Evolutionary conservation across 208 protist species (phyloP).

Genomic region (Crithidia bombi): DNA sequence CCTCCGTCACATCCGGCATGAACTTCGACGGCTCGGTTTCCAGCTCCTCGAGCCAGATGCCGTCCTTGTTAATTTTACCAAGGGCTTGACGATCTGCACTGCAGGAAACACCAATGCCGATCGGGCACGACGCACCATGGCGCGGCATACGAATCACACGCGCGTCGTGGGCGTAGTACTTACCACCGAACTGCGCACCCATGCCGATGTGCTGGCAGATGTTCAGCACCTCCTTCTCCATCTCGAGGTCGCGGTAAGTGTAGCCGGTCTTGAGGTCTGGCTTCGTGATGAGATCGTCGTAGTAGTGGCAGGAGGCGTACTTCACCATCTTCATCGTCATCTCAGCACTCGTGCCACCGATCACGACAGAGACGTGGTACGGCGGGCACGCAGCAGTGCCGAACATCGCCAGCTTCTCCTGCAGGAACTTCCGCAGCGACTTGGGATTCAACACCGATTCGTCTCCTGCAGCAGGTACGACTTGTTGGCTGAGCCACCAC

Average conservation of each 20-base stretch:
- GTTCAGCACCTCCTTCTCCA: slow-evolving; percentile 90
- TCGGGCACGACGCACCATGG: slow-evolving; percentile 91
- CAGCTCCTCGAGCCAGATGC: slow-evolving; percentile 96
- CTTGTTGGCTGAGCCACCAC: slow-evolving; percentile 98
- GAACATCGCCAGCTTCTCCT: slow-evolving; percentile 93
- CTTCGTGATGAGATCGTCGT: slow-evolving; percentile 95
- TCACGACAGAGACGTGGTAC: slow-evolving; percentile 96
- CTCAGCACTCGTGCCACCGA: slow-evolving; percentile 97
- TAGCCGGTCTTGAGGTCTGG: slow-evolving; percentile 77
- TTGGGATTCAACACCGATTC: slow-evolving; percentile 96
- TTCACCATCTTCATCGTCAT: slow-evolving; percentile 97
- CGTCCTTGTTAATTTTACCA: slow-evolving; percentile 96
- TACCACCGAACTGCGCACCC: slow-evolving; percentile 98
- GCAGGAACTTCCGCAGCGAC: slow-evolving; percentile 91
- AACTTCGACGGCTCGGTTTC: slow-evolving; percentile 95
- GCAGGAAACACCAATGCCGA: slow-evolving; percentile 97
- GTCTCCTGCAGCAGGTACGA: slow-evolving; percentile 97
- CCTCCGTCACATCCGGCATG: slow-evolving; percentile 91
- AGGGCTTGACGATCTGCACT: slow-evolving; percentile 95
- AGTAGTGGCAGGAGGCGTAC: slow-evolving; percentile 93
- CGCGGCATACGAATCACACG: slow-evolving; percentile 94
- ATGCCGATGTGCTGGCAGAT: slow-evolving; percentile 93
- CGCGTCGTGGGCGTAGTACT: slow-evolving; percentile 98
- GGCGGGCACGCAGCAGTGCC: slow-evolving; percentile 98
- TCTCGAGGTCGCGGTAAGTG: slow-evolving; percentile 95